phyloP scores from a whole-genome alignment of 495 filamentous ascomycete genomes.

The Eremomyces bilateralis region DNA sequence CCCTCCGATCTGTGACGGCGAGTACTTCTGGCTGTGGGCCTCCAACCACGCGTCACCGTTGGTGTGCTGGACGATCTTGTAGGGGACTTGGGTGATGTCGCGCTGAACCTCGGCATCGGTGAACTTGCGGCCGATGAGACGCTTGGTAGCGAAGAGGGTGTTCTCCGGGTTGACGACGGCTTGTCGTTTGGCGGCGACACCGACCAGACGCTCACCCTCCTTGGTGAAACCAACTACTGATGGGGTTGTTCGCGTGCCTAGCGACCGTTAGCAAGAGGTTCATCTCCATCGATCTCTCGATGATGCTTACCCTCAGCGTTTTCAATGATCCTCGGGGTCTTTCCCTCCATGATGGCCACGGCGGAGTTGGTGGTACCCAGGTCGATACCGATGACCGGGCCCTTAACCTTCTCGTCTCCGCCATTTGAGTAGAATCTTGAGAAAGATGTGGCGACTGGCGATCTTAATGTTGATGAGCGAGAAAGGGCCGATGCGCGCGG shows the following conservation, averaged over 20 bases:
- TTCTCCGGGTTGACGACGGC: conserved; percentile 99
- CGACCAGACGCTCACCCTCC: conserved; percentile 91
- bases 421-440: conserved; percentile 62
- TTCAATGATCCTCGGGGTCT: conserved; percentile 86
- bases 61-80: conserved; percentile 96
- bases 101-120: conserved; percentile 90
- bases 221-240: conserved; percentile 94
- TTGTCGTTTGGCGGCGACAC: conserved; percentile 96
- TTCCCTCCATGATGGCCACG: conserved; percentile 94
- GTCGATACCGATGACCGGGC: conserved; percentile 95
- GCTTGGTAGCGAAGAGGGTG: conserved; percentile 97
- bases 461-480: conserved; percentile 30
- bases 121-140: conserved; percentile 97
- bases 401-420: conserved; percentile 67
- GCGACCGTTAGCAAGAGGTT: conserved; percentile 2
- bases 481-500: conserved; percentile 39
- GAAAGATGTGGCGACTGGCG: conserved; percentile 33
- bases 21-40: conserved; percentile 92
- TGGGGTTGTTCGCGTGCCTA: conserved; percentile 86
- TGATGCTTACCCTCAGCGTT: conserved; percentile 64
- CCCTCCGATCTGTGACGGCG: conserved; percentile 92
- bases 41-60: conserved; percentile 98
- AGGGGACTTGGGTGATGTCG: conserved; percentile 94
- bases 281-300: conserved; percentile 9
- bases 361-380: conserved; percentile 97